phyloP scores from a whole-genome alignment of 2,329 filamentous ascomycete species.

The Dothidotthia symphoricarpi region DNA sequence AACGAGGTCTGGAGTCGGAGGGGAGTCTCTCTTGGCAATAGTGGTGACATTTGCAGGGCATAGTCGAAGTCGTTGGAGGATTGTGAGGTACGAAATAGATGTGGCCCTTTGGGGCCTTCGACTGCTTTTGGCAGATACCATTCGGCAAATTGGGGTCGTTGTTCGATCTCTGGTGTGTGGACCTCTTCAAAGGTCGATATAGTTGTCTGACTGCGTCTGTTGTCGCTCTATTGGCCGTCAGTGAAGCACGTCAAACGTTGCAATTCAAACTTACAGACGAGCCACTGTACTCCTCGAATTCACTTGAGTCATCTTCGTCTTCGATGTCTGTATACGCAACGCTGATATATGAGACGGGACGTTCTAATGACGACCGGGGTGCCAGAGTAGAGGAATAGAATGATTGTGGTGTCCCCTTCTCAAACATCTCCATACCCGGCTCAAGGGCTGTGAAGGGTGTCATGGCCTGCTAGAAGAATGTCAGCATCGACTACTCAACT shows the following conservation, averaged over 20 bases:
- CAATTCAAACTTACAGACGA: constrained; percentile 60
- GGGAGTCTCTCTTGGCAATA: constrained; percentile 63
- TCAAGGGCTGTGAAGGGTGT: constrained; percentile 47
- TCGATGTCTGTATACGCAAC: constrained; percentile 78
- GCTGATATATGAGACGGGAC: constrained; percentile 69
- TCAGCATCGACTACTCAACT: constrained; percentile 21
- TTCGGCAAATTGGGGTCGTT: constrained; percentile 61
- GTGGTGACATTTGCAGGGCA: constrained; percentile 67
- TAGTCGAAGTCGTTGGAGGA: constrained; percentile 54
- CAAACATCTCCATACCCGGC: constrained; percentile 50
- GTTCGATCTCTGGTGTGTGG: constrained; percentile 66
- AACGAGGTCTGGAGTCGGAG: constrained; percentile 45
- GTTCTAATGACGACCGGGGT: constrained; percentile 45
- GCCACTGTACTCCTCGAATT: constrained; percentile 52
- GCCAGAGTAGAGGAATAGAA: constrained; percentile 55
- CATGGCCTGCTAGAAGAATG: constrained; percentile 43
- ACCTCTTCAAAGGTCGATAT: constrained; percentile 84
- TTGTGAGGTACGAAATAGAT: constrained; percentile 75
- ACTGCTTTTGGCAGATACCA: constrained; percentile 63
- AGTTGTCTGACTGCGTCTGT: constrained; percentile 74
- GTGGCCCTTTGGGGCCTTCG: constrained; percentile 78
- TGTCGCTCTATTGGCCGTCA: constrained; percentile 51
- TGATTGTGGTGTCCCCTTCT: constrained; percentile 51
- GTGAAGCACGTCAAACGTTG: constrained; percentile 8
- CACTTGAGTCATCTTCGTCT: constrained; percentile 51